phyloP scores from a whole-genome alignment of 106 monocot species.

The Amphibolis antarctica region DNA sequence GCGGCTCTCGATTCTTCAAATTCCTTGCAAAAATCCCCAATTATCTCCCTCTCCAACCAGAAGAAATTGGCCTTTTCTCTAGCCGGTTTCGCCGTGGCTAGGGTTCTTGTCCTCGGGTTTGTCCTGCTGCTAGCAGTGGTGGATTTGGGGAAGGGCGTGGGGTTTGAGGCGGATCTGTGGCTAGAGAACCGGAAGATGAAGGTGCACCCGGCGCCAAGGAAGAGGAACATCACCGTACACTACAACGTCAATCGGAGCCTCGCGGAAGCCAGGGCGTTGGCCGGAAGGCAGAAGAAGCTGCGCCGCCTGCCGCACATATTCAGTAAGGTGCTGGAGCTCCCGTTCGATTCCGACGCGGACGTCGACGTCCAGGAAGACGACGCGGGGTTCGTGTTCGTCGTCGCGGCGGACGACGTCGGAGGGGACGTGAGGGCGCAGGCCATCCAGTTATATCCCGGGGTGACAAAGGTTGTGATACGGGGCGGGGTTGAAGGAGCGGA shows the following conservation, averaged over 20 bases:
- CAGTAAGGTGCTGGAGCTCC: conserved; percentile 27
- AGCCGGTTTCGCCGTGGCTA: no score
- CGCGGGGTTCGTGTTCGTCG: conserved; percentile 13
- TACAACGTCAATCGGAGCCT: conserved; percentile 5
- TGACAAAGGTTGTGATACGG: conserved; percentile 23
- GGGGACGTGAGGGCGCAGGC: conserved; percentile 11
- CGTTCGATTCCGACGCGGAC: conserved; percentile 19
- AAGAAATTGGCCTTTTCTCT: no score
- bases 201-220: conserved; percentile 20
- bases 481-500: not conserved
- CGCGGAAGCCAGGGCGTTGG: not conserved
- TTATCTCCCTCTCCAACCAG: no score
- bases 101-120: no score
- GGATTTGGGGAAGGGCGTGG: no score
- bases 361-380: conserved; percentile 15
- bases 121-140: no score
- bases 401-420: conserved; percentile 6
- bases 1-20: no score
- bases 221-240: conserved; percentile 20
- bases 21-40: no score
- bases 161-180: no score
- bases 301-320: conserved; percentile 26
- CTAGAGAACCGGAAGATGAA: conserved; percentile 19
- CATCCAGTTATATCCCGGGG: conserved; percentile 16
- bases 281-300: conserved; percentile 22